These are phyloP conservation scores for Bertia moriformis DNA, from an alignment of 2,329 filamentous ascomycete species.

Conservation along the genomic window DNA sequence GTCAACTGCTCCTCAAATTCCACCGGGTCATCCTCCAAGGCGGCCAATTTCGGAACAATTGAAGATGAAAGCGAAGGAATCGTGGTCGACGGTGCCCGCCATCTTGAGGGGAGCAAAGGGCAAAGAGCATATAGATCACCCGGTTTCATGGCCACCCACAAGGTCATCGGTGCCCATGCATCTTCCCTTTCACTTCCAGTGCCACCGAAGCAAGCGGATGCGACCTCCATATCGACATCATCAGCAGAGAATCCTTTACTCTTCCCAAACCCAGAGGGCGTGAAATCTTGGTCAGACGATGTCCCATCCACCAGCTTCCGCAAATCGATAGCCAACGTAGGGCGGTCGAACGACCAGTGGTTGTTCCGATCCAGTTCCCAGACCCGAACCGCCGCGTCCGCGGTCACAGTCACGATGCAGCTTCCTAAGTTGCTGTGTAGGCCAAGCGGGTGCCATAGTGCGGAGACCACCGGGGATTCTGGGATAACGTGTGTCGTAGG, in stretches of 20 bases:
- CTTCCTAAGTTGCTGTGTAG: slow-evolving; percentile 44
- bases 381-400: slow-evolving; percentile 72
- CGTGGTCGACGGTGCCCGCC: slow-evolving; percentile 63
- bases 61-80: slow-evolving; percentile 72
- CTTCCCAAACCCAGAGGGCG: slow-evolving; percentile 57
- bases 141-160: slow-evolving; percentile 91
- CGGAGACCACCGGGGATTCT: slow-evolving; percentile 64
- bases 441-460: slow-evolving; percentile 84
- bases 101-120: slow-evolving; percentile 73
- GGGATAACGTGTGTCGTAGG: slow-evolving; percentile 84
- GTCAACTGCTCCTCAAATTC: slow-evolving; percentile 26
- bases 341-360: slow-evolving; percentile 73
- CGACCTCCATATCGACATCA: slow-evolving; percentile 83
- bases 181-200: slow-evolving; percentile 35
- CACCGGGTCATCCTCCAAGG: slow-evolving; percentile 16
- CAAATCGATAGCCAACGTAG: slow-evolving; percentile 71
- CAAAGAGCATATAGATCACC: slow-evolving; percentile 90
- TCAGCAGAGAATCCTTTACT: slow-evolving; percentile 80
- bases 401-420: slow-evolving; percentile 76
- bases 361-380: slow-evolving; percentile 82
- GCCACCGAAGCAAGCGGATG: slow-evolving; percentile 65
- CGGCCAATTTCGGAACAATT: slow-evolving; percentile 55
- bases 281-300: slow-evolving; percentile 69
- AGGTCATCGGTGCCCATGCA: slow-evolving; percentile 89
- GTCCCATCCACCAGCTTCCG: slow-evolving; percentile 78